phyloP scores from a whole-genome alignment of 1,139 yeast genomes.

The Casaregolazyma suthepensis region DNA sequence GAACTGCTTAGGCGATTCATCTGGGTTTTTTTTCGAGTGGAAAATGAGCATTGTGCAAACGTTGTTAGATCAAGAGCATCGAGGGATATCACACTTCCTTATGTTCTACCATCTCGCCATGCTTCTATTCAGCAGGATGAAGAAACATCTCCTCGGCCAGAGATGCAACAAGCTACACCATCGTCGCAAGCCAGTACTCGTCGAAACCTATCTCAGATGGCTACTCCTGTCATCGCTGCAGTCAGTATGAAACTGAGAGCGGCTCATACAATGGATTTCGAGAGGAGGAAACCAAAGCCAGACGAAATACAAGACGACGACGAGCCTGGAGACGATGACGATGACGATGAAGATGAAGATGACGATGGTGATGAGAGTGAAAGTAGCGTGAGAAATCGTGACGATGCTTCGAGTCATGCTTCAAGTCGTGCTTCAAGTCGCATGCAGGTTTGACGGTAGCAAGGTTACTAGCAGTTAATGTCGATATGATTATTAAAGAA shows the following conservation, averaged over 20 bases:
- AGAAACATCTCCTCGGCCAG: constrained; percentile 4
- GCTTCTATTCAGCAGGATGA: constrained; percentile 5
- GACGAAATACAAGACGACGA: constrained; percentile 32
- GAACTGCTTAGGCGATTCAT: constrained; percentile 76
- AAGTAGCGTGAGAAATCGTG: background rate
- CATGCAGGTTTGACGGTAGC: background rate
- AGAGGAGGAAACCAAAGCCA: constrained; percentile 46
- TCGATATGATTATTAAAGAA: constrained; percentile 18
- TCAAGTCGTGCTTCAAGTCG: too few relatives aligned
- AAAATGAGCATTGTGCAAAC: constrained; percentile 91
- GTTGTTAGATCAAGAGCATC: constrained; percentile 80
- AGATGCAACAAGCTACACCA: background rate
- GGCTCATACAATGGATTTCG: constrained; percentile 89
- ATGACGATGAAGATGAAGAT: constrained; percentile 9
- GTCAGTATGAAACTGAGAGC: constrained; percentile 59
- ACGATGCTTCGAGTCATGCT: background rate
- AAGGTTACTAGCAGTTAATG: background rate
- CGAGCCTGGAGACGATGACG: constrained; percentile 20
- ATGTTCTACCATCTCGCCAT: constrained; percentile 25
- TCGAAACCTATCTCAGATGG: constrained; percentile 19
- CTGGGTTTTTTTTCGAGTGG: constrained; percentile 91
- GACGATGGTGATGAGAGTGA: constrained; percentile 5
- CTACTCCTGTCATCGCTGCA: constrained; percentile 39
- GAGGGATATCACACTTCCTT: constrained; percentile 81
- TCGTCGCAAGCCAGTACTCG: background rate